Evolutionary conservation across 2,329 filamentous ascomycete species (phyloP).

Genomic region (Dryadomyces quercus-mongolicae): DNA sequence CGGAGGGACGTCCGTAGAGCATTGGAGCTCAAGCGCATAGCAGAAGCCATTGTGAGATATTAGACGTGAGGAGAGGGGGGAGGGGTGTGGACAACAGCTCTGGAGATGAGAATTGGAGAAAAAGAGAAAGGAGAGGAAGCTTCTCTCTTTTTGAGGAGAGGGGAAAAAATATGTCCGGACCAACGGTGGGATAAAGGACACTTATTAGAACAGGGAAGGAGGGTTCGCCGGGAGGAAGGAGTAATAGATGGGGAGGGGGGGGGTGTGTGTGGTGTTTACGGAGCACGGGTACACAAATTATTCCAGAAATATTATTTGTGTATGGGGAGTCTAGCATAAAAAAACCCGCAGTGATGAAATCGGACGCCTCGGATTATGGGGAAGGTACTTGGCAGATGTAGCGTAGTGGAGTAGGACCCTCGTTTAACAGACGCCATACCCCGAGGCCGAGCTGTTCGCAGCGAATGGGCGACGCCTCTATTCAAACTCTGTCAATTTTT

Average conservation of each 20-base stretch:
- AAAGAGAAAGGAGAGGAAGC: slow-evolving; percentile 19
- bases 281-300: not conserved
- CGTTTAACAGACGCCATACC: not conserved
- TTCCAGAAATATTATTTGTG: slow-evolving; percentile 3
- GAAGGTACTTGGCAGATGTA: not conserved
- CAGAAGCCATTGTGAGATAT: slow-evolving; percentile 60
- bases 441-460: not conserved
- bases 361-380: slow-evolving; percentile 2
- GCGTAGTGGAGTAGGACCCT: not conserved
- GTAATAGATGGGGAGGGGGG: not conserved
- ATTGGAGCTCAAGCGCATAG: slow-evolving; percentile 69
- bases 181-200: not conserved
- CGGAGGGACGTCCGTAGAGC: slow-evolving; percentile 68
- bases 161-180: not conserved
- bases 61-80: not conserved
- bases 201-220: slow-evolving; percentile 1
- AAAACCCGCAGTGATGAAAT: slow-evolving; percentile 2
- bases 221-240: not conserved
- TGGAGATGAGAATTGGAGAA: slow-evolving; percentile 11
- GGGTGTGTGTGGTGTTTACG: not conserved
- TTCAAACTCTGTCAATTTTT: not conserved
- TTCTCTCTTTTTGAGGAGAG: not conserved
- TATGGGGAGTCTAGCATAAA: not conserved
- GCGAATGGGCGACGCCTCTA: slow-evolving; percentile 1
- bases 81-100: slow-evolving; percentile 11